Conservation (phyloP, 805 yeast genomes). For the Pichia occidentalis region DNA sequence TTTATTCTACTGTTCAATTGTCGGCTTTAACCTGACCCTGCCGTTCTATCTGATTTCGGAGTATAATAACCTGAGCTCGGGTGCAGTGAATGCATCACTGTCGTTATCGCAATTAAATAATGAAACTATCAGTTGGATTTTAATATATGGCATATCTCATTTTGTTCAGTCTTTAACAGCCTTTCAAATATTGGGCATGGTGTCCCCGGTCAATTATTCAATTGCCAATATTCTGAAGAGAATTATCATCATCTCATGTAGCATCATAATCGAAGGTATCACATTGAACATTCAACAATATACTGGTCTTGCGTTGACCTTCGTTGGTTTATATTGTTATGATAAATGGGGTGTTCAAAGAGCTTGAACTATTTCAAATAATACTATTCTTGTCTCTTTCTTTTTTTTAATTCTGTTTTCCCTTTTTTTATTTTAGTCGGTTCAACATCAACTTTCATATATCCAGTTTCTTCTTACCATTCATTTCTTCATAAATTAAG, state of each 20-base stretch:
- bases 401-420: no score
- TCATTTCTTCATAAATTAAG: no score
- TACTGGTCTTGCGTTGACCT: constrained; percentile 49
- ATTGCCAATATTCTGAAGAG: constrained; percentile 73
- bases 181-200: constrained; percentile 64
- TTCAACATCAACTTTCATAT: neutral
- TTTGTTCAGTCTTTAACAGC: constrained; percentile 69
- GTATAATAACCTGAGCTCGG: constrained; percentile 21
- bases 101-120: constrained; percentile 27
- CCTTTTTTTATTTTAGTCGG: neutral
- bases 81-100: constrained; percentile 23
- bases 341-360: constrained; percentile 56
- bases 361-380: no score
- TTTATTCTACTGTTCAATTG: constrained; percentile 60
- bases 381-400: no score
- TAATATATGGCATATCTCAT: constrained; percentile 63
- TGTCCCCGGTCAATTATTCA: constrained; percentile 72
- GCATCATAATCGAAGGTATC: constrained; percentile 58
- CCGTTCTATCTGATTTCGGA: constrained; percentile 63
- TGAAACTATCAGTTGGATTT: constrained; percentile 33
- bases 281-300: constrained; percentile 36
- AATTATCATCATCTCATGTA: constrained; percentile 60
- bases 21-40: constrained; percentile 61
- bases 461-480: no score
- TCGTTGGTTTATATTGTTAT: constrained; percentile 60